Evolutionary conservation across 768 basidiomycete species (phyloP).

Genomic region (Amanita pseudoporphyria): DNA sequence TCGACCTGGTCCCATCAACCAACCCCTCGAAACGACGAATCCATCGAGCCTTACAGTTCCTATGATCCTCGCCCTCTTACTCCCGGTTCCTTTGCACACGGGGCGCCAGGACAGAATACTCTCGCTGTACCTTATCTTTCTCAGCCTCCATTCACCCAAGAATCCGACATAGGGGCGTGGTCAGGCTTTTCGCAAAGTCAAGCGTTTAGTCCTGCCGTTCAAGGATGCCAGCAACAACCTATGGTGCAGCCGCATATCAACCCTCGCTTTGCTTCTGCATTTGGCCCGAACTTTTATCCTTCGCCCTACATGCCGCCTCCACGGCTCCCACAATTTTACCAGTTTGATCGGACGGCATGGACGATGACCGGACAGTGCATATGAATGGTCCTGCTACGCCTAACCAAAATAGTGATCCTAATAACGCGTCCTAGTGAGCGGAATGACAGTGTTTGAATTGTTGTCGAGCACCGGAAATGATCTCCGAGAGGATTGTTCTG

Average conservation of each 20-base stretch:
- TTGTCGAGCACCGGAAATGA: too few relatives aligned
- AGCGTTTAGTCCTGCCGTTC: constrained; percentile 11
- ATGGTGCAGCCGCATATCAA: constrained; percentile 77
- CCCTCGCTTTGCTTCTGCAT: constrained; percentile 63
- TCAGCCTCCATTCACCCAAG: not conserved
- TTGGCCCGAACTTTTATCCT: constrained; percentile 38
- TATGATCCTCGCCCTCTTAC: constrained; percentile 1
- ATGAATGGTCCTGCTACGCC: constrained; percentile 13
- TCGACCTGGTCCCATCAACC: not conserved
- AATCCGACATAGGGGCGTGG: not conserved
- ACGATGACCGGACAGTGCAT: constrained; percentile 30
- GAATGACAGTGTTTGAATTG: not conserved
- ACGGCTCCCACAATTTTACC: not conserved
- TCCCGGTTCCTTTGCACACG: constrained; percentile 8
- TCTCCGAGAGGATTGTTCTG: too few relatives aligned
- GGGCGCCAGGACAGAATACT: not conserved
- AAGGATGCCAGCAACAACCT: constrained; percentile 14
- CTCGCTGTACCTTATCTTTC: not conserved
- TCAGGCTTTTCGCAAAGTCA: constrained; percentile 6
- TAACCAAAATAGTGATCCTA: constrained; percentile 9
- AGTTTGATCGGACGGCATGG: constrained; percentile 17
- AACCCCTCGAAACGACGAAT: not conserved
- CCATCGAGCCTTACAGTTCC: constrained; percentile 2
- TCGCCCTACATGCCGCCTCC: constrained; percentile 13
- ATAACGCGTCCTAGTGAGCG: not conserved